A percentile compares a stretch with the other conserved stretches of the same genome.
These are phyloP conservation scores for Iris macrosiphon DNA, from an alignment of 106 monocot genomes.

Conservation along the genomic window DNA sequence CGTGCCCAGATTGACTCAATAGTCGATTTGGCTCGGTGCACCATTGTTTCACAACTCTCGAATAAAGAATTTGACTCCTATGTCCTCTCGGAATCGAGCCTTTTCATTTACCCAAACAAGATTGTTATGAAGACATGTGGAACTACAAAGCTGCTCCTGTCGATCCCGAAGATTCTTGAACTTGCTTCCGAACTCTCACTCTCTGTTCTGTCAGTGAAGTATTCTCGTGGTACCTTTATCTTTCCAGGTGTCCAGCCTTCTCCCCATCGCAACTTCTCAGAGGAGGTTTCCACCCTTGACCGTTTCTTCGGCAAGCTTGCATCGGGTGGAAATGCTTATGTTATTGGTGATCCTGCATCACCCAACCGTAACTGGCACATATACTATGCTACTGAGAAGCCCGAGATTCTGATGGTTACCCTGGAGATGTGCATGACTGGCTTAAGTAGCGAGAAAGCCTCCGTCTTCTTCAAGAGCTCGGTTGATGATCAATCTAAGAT, in stretches of 20 bases:
- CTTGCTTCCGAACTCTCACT: constrained; percentile 46
- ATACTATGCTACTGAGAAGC: constrained; percentile 63
- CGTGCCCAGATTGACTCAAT: constrained; percentile 64
- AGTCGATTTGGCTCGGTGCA: constrained; percentile 68
- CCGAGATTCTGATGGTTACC: constrained; percentile 56
- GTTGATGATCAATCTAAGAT: not conserved
- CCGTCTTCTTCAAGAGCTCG: constrained; percentile 61
- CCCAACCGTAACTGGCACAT: constrained; percentile 81
- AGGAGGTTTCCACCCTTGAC: constrained; percentile 69
- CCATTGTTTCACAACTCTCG: constrained; percentile 66
- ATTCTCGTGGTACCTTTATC: constrained; percentile 81
- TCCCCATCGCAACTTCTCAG: constrained; percentile 78
- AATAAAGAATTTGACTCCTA: constrained; percentile 87
- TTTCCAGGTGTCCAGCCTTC: constrained; percentile 77
- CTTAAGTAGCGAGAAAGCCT: constrained; percentile 34
- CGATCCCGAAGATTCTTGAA: constrained; percentile 69
- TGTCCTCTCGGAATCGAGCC: constrained; percentile 95
- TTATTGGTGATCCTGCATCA: constrained; percentile 37
- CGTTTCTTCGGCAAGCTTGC: constrained; percentile 43
- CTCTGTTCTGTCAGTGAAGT: constrained; percentile 50
- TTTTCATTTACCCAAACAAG: constrained; percentile 81
- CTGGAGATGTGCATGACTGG: constrained; percentile 98
- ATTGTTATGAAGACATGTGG: constrained; percentile 90
- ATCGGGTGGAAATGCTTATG: constrained; percentile 58
- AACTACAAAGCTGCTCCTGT: constrained; percentile 77